Percentiles rank a stretch among this genome's conserved stretches.
These are phyloP conservation scores for Ophiosphaerella narmari DNA, from an alignment of 2,329 filamentous ascomycete genomes.

Conservation along the genomic window DNA sequence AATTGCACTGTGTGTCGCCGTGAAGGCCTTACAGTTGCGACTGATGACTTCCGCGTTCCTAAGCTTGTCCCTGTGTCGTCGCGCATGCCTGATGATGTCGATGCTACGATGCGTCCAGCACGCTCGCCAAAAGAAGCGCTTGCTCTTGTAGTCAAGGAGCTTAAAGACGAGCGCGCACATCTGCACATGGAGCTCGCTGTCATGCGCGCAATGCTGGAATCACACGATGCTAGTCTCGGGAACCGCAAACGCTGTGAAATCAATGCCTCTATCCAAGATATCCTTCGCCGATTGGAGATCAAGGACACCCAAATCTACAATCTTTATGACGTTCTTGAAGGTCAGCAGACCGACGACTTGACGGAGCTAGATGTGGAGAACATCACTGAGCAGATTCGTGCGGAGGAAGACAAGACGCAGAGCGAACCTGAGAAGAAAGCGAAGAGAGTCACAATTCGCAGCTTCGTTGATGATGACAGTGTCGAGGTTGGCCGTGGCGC, in stretches of 20 bases:
- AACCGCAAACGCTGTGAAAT: slow-evolving; percentile 67
- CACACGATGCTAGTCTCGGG: slow-evolving; percentile 64
- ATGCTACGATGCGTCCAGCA: slow-evolving; percentile 63
- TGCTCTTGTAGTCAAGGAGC: slow-evolving; percentile 78
- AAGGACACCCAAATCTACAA: slow-evolving; percentile 82
- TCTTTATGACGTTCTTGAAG: slow-evolving; percentile 82
- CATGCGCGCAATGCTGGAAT: slow-evolving; percentile 64
- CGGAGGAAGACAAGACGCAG: slow-evolving; percentile 43
- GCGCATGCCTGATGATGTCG: slow-evolving; percentile 58
- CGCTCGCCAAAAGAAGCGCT: slow-evolving; percentile 74
- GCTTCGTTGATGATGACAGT: slow-evolving; percentile 37
- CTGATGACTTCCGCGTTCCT: slow-evolving; percentile 48
- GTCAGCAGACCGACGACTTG: slow-evolving; percentile 67
- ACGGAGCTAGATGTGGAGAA: slow-evolving; percentile 50
- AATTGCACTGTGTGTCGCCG: slow-evolving; percentile 63
- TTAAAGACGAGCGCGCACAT: slow-evolving; percentile 80
- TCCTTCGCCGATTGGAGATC: slow-evolving; percentile 68
- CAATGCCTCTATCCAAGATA: slow-evolving; percentile 62
- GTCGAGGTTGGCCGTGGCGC: slow-evolving; percentile 20
- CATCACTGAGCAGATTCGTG: slow-evolving; percentile 48
- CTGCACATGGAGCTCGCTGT: slow-evolving; percentile 70
- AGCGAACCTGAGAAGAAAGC: slow-evolving; percentile 34
- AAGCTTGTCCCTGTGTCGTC: slow-evolving; percentile 57
- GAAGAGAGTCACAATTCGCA: slow-evolving; percentile 46
- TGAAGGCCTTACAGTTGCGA: slow-evolving; percentile 39